phyloP scores from a whole-genome alignment of 2,329 filamentous ascomycete genomes.

The Colletotrichum agaves region DNA sequence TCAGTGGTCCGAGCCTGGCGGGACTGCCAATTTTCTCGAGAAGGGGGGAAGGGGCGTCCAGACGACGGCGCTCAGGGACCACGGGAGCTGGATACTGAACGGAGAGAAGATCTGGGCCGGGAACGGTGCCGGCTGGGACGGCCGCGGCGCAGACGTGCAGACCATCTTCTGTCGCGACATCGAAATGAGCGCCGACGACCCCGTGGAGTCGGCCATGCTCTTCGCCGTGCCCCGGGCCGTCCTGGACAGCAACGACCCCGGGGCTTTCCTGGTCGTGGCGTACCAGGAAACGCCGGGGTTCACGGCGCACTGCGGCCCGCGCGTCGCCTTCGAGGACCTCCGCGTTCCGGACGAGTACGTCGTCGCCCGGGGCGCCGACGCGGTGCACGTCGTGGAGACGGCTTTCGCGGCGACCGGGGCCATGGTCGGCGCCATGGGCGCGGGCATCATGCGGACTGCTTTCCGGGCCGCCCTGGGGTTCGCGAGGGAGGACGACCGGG shows the following conservation, averaged over 20 bases:
- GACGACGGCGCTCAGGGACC: constrained; percentile 60
- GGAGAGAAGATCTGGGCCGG: constrained; percentile 69
- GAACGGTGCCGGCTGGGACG: constrained; percentile 64
- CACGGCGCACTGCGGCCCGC: constrained; percentile 59
- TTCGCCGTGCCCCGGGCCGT: constrained; percentile 60
- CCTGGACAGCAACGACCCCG: constrained; percentile 54
- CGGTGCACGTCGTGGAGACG: constrained; percentile 52
- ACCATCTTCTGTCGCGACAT: constrained; percentile 62
- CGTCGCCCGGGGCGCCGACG: constrained; percentile 54
- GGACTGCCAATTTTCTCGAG: constrained; percentile 63
- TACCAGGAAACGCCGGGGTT: constrained; percentile 59
- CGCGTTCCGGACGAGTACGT: constrained; percentile 59
- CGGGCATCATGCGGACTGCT: constrained; percentile 62
- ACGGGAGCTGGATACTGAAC: constrained; percentile 61
- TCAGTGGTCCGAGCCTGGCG: constrained; percentile 62
- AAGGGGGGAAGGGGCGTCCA: constrained; percentile 58
- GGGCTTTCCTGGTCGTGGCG: constrained; percentile 57
- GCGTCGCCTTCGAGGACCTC: constrained; percentile 58
- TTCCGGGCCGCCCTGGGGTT: constrained; percentile 64
- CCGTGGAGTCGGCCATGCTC: constrained; percentile 54
- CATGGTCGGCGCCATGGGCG: constrained; percentile 64
- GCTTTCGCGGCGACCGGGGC: constrained; percentile 57
- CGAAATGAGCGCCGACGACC: constrained; percentile 40
- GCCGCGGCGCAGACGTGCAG: constrained; percentile 60
- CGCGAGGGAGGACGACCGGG: constrained; percentile 57